Evolutionary conservation across 83 land plant species (phyloP), one percentile per base, ranked within the genome.

Genomic region (Picea abies): DNA sequence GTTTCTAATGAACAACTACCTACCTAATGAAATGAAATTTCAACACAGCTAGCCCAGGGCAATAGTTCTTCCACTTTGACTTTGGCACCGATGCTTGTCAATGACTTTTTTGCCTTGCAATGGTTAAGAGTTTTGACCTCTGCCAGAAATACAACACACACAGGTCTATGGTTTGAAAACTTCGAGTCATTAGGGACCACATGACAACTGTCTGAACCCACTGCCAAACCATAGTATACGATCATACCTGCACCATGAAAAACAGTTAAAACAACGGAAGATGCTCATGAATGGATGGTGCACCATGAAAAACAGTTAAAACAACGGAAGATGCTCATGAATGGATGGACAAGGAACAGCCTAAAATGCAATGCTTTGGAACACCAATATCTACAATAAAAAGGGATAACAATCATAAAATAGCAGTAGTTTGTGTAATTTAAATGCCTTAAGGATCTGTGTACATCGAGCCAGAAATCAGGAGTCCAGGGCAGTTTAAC

Each of bases 111-210:
- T 17, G 88, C 82, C 65, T 90, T 84, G 60, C 80, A 63, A 25
- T 79, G 86, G 81, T 83, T 87, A 32, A 92, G 70, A 16, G 84
- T 84, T 85, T 93, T 96, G 80, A 95, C 95, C 81, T 97, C 95
- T 37, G 88, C 98, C 75, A 79, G 79, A 77, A 97, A 97, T 63
- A 92, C 56, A 60, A 95, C 90, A 62, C 79, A 92, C 63, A 97
- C 98, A 39, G 98, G 96, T 75, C 99, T 89, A 72, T 95, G 99
- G 81, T 97, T 96, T 12, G 99, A 97, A 60, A 93, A 90, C 69
- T 87, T 86, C 10, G 91, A 87, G 76, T 94, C 94, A 14, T 94
- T 94, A 67, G 98, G 88, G 29, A 91, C 91, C 91, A 64, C 93
- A 97, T 12, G 92, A 85, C 14, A 92, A 41, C 80, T 97, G 96